Evolutionary conservation across 345 rosid species (phyloP).

Genomic region (Citrus unshiu): DNA sequence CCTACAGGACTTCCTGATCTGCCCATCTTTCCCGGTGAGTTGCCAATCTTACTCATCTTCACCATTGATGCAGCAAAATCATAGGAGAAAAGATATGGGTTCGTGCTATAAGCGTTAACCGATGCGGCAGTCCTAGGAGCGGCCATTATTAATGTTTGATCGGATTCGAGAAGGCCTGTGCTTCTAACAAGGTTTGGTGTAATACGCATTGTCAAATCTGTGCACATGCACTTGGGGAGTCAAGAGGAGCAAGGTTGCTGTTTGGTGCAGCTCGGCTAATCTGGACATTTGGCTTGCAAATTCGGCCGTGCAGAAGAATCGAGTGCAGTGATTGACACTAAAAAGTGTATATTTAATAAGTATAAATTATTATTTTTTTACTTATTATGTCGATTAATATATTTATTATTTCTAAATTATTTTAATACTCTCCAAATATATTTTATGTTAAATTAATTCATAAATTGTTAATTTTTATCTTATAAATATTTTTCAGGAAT

Average conservation of each 20-base stretch:
- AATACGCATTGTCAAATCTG: slow-evolving; percentile 66
- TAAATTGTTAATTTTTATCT: too few relatives aligned
- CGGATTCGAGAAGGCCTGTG: slow-evolving; percentile 64
- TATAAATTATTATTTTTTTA: too few relatives aligned
- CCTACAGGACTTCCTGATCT: slow-evolving; percentile 64
- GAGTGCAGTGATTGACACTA: too few relatives aligned
- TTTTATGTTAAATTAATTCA: too few relatives aligned
- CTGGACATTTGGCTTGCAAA: slow-evolving; percentile 53
- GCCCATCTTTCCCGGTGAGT: slow-evolving; percentile 55
- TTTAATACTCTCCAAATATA: too few relatives aligned
- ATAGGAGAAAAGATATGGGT: slow-evolving; percentile 43
- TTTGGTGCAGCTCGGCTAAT: slow-evolving; percentile 43
- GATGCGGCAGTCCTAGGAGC: slow-evolving; percentile 45
- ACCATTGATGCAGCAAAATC: slow-evolving; percentile 72
- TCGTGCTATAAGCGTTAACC: slow-evolving; percentile 48
- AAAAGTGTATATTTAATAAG: too few relatives aligned
- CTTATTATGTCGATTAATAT: too few relatives aligned
- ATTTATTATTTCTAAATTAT: too few relatives aligned
- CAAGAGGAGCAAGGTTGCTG: slow-evolving; percentile 62
- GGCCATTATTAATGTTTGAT: slow-evolving; percentile 51
- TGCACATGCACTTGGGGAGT: slow-evolving; percentile 26
- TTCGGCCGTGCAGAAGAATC: slow-evolving; percentile 42
- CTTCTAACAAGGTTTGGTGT: slow-evolving; percentile 46
- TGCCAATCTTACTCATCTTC: slow-evolving; percentile 59
- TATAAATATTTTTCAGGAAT: too few relatives aligned